Percentiles rank a stretch among this genome's conserved stretches.
These are phyloP conservation scores for Eimeria acervulina DNA, from an alignment of 169 alveolate species.

Conservation along the genomic window DNA sequence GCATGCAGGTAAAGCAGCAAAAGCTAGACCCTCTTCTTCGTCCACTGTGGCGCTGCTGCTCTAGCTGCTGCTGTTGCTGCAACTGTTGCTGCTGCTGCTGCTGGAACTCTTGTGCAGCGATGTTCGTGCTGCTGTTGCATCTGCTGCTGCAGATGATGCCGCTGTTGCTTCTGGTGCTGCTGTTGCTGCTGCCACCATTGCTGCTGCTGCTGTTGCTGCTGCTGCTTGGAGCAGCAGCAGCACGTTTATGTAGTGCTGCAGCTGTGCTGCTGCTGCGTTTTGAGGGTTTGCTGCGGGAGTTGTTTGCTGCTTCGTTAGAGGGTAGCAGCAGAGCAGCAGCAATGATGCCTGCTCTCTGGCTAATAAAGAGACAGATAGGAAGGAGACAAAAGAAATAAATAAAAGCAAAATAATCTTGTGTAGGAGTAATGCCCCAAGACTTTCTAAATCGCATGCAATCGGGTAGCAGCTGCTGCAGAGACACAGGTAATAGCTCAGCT, in stretches of 20 bases:
- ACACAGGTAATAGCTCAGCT: not conserved
- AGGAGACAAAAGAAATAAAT: not conserved
- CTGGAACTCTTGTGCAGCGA: not conserved
- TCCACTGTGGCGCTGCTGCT: not conserved
- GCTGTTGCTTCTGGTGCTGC: too few species aligned
- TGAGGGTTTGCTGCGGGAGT: not conserved
- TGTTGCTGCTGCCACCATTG: too few species aligned
- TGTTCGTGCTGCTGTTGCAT: not conserved
- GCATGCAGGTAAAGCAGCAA: not conserved
- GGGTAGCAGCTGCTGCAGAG: slow-evolving; percentile 46
- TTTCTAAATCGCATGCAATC: not conserved
- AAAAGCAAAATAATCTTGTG: not conserved
- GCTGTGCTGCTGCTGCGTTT: not conserved
- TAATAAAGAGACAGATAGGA: not conserved
- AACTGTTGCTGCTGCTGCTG: slow-evolving; percentile 18
- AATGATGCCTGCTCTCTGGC: not conserved
- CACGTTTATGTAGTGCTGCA: too few species aligned
- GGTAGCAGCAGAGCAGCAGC: slow-evolving; percentile 20
- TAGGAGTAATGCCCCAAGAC: not conserved
- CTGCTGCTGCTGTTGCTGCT: too few species aligned
- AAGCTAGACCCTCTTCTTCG: not conserved
- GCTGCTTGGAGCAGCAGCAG: not conserved
- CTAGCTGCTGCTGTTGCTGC: slow-evolving; percentile 31
- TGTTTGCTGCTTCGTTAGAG: not conserved
- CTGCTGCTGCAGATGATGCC: too few species aligned